Percentiles rank a stretch among this genome's conserved stretches.
phyloP scores from a whole-genome alignment of 495 filamentous ascomycete species.

The Xylaria sp. region DNA sequence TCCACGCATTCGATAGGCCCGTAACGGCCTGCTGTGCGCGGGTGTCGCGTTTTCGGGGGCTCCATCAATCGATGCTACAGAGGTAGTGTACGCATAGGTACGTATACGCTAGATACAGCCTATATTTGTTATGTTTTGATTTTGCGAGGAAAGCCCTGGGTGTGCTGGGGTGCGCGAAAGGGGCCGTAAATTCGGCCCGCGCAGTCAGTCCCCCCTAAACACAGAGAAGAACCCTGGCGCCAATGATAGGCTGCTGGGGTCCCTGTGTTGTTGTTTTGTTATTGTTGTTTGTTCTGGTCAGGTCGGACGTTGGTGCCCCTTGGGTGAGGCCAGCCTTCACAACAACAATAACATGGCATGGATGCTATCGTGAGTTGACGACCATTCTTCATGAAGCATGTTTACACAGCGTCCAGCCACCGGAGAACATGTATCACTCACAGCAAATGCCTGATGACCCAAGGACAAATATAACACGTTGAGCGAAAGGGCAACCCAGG shows the following conservation, averaged over 20 bases:
- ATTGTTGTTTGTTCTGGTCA: slow-evolving; percentile 15
- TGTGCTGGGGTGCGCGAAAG: slow-evolving; percentile 25
- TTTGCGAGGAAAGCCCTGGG: slow-evolving; percentile 3
- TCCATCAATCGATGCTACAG: slow-evolving; percentile 6
- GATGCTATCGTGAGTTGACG: slow-evolving; percentile 11
- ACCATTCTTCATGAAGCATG: slow-evolving; percentile 17
- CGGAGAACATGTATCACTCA: slow-evolving; percentile 16
- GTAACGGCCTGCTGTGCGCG: slow-evolving; percentile 10
- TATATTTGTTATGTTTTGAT: slow-evolving; percentile 15
- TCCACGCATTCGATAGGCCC: neutral
- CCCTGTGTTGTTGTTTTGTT: slow-evolving; percentile 29
- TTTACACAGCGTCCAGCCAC: slow-evolving; percentile 20
- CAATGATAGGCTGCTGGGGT: slow-evolving; percentile 5
- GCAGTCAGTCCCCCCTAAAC: slow-evolving; percentile 15
- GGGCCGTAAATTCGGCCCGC: slow-evolving; percentile 19
- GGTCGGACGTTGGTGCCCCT: slow-evolving; percentile 21
- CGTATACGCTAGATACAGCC: neutral
- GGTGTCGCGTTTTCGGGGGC: slow-evolving; percentile 22
- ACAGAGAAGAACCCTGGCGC: neutral
- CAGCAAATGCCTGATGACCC: neutral
- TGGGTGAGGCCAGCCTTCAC: slow-evolving; percentile 19
- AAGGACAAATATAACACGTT: neutral
- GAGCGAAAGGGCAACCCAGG: neutral
- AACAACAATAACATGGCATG: slow-evolving; percentile 16
- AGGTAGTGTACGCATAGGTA: neutral